These are phyloP conservation scores for Fusarium cyanostomum DNA, from an alignment of 2,329 filamentous ascomycete genomes.

Conservation along the genomic window DNA sequence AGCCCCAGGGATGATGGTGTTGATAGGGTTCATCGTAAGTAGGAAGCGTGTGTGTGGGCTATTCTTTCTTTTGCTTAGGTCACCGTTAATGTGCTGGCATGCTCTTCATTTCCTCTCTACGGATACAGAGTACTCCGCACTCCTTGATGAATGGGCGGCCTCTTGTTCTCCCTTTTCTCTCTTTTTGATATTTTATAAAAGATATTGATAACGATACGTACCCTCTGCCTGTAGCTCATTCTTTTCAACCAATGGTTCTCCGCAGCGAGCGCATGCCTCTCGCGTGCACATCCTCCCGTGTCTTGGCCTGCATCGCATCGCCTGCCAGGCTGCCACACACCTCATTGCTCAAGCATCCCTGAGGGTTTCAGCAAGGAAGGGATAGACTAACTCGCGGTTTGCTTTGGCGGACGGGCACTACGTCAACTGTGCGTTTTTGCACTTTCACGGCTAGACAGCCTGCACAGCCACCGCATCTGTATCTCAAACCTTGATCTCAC, in stretches of 20 bases:
- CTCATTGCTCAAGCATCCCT: slow-evolving; percentile 3
- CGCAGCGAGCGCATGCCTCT: slow-evolving; percentile 35
- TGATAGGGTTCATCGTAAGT: slow-evolving; percentile 9
- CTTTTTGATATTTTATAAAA: background rate
- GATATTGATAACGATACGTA: background rate
- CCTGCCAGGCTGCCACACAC: slow-evolving; percentile 22
- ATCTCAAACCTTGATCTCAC: slow-evolving; percentile 32
- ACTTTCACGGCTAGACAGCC: slow-evolving; percentile 12
- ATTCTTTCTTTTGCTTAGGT: slow-evolving; percentile 9
- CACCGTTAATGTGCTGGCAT: slow-evolving; percentile 4
- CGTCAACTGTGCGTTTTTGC: slow-evolving; percentile 29
- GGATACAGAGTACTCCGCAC: no score
- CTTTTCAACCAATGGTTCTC: slow-evolving; percentile 30
- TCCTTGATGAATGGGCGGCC: slow-evolving; percentile 22
- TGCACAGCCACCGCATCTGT: slow-evolving; percentile 1
- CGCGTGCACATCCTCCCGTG: slow-evolving; percentile 33
- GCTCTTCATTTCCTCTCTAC: slow-evolving; percentile 22
- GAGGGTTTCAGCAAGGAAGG: slow-evolving; percentile 4
- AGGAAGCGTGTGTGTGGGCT: slow-evolving; percentile 29
- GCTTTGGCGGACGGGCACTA: slow-evolving; percentile 8
- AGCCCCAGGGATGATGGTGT: slow-evolving; percentile 21
- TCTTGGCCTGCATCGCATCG: slow-evolving; percentile 38
- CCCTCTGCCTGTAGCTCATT: slow-evolving; percentile 12
- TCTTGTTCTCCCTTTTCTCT: slow-evolving; percentile 21
- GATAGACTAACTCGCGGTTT: slow-evolving; percentile 27